Percentiles rank a stretch among this genome's conserved stretches.
phyloP scores from a whole-genome alignment of 2,329 filamentous ascomycete species.

The Ceratocystis alfenasii region DNA sequence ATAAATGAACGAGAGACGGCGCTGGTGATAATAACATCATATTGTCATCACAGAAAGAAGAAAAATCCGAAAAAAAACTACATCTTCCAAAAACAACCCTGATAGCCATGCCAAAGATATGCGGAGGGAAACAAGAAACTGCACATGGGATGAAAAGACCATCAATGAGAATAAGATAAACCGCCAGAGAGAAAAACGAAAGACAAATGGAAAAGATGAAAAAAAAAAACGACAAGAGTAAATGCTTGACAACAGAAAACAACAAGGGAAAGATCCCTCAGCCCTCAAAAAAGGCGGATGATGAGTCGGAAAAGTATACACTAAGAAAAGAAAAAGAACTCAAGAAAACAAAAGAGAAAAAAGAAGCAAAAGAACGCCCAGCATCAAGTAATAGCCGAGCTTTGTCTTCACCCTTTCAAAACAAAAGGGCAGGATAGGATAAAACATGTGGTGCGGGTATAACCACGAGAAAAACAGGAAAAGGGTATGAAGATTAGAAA shows the following conservation, averaged over 20 bases:
- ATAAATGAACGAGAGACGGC: not conserved
- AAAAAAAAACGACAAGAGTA: not conserved
- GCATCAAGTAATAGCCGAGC: not conserved
- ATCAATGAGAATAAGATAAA: conserved; percentile 10
- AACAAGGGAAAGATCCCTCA: not conserved
- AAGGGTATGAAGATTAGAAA: conserved; percentile 11
- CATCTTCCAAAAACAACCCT: conserved; percentile 1
- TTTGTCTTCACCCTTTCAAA: not conserved
- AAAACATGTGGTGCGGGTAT: not conserved
- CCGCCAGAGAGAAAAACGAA: not conserved
- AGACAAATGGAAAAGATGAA: conserved; percentile 2
- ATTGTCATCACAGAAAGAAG: conserved; percentile 5
- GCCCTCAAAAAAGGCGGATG: conserved; percentile 20
- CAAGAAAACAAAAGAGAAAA: conserved; percentile 19
- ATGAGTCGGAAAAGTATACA: conserved; percentile 13
- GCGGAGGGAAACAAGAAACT: conserved; percentile 14
- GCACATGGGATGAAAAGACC: conserved; percentile 8
- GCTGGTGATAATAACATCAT: not conserved
- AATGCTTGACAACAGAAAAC: conserved; percentile 13
- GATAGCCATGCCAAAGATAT: conserved; percentile 1
- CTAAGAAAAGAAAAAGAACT: conserved; percentile 25
- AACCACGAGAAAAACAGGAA: conserved; percentile 1
- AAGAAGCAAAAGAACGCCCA: not conserved
- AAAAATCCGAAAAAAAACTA: conserved; percentile 14
- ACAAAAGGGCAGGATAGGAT: not conserved